Conservation (phyloP, 257 asterid genomes). For the Solanum dulcamara region DNA sequence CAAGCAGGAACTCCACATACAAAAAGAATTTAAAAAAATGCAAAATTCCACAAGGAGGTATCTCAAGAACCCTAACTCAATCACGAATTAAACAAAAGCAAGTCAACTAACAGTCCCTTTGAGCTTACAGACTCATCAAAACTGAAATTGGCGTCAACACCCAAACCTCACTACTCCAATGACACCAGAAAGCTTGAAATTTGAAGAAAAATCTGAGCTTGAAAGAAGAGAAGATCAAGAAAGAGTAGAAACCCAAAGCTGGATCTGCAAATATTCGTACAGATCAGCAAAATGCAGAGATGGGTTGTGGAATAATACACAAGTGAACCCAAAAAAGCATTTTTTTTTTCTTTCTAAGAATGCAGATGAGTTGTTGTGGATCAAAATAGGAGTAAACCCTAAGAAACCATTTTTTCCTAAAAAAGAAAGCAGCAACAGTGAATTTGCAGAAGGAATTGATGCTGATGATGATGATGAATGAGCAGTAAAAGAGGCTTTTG, state of each 20-base stretch:
- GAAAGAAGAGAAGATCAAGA: not conserved
- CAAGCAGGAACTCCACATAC: not conserved
- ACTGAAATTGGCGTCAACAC: not conserved
- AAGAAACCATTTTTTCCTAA: not conserved
- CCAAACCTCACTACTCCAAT: not conserved
- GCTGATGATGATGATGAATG: conserved; percentile 18
- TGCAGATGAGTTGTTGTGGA: not conserved
- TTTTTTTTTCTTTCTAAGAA: not conserved
- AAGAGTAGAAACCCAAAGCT: not conserved
- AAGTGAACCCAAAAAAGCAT: not conserved
- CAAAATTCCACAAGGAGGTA: not conserved
- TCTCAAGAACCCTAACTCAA: not conserved
- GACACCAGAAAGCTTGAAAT: not conserved
- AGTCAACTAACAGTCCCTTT: not conserved
- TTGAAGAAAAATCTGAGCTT: not conserved
- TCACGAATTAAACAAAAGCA: not conserved
- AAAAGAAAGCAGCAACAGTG: not conserved
- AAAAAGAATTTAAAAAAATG: not conserved
- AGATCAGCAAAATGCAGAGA: conserved; percentile 6
- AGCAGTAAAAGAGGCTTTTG: not conserved
- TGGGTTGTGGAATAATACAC: not conserved
- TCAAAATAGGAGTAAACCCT: conserved; percentile 1
- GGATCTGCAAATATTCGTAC: not conserved
- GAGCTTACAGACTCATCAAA: conserved; percentile 1
- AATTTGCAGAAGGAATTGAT: not conserved